Conservation (phyloP, 2,329 filamentous ascomycete genomes). For the Alternaria postmessia region DNA sequence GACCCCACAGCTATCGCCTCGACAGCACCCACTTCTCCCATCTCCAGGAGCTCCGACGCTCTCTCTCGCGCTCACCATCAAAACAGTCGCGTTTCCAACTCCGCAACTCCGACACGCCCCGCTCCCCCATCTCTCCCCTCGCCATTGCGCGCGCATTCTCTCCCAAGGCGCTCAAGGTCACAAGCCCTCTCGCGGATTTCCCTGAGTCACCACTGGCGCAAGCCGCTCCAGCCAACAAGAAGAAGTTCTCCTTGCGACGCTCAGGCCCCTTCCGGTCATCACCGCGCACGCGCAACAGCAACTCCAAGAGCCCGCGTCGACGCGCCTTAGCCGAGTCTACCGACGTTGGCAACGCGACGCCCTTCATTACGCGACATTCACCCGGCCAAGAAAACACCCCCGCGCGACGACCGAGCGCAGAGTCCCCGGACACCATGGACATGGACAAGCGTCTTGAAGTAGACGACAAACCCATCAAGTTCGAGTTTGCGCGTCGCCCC, state of each 20-base stretch:
- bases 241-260: slow-evolving; percentile 60
- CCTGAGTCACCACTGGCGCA: slow-evolving; percentile 66
- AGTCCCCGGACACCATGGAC: slow-evolving; percentile 36
- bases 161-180: slow-evolving; percentile 56
- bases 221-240: slow-evolving; percentile 68
- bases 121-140: slow-evolving; percentile 55
- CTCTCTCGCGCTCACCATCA: slow-evolving; percentile 91
- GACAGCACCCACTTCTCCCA: slow-evolving; percentile 75
- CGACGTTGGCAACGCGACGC: slow-evolving; percentile 74
- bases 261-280: slow-evolving; percentile 62
- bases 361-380: slow-evolving; percentile 58
- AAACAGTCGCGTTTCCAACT: slow-evolving; percentile 76
- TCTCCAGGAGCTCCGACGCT: slow-evolving; percentile 83
- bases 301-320: slow-evolving; percentile 80
- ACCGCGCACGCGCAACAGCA: slow-evolving; percentile 70
- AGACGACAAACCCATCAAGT: slow-evolving; percentile 57
- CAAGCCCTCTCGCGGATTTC: slow-evolving; percentile 59
- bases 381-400: slow-evolving; percentile 58
- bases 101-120: slow-evolving; percentile 56
- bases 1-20: slow-evolving; percentile 74
- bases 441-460: slow-evolving; percentile 55
- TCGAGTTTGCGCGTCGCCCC: slow-evolving; percentile 52
- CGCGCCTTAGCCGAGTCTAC: slow-evolving; percentile 71
- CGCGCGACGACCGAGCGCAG: slow-evolving; percentile 41
- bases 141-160: slow-evolving; percentile 56